Percentiles rank a stretch among this genome's conserved stretches.
Conservation (phyloP, 108 stramenopile species). For the Cyclotella kingstonii region DNA sequence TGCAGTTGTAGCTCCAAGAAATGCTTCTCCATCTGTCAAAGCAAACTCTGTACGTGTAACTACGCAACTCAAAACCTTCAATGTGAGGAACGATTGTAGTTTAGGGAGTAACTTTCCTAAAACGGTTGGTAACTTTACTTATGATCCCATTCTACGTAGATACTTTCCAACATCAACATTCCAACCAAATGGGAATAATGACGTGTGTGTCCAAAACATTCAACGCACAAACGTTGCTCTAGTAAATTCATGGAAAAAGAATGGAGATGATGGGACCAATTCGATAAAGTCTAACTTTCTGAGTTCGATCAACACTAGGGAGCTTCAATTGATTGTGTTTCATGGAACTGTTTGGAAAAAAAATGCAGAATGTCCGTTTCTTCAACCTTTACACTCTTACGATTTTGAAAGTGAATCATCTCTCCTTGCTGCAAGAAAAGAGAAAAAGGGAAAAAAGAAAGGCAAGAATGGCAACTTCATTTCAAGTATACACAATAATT, state of each 20-base stretch:
- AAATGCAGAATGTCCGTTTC: not conserved
- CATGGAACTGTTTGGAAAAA: conserved; percentile 2
- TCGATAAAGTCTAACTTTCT: too few relatives aligned
- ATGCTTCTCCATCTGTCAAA: not conserved
- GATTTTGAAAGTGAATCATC: not conserved
- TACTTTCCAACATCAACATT: conserved; percentile 35
- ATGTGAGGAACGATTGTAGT: not conserved
- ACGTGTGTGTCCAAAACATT: conserved; percentile 22
- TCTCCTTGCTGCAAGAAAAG: not conserved
- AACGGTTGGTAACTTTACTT: conserved; percentile 16
- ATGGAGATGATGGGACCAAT: too few relatives aligned
- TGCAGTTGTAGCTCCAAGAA: not conserved
- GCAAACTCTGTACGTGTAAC: too few relatives aligned
- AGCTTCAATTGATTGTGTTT: conserved; percentile 11
- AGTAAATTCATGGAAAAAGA: too few relatives aligned
- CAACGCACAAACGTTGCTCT: not conserved
- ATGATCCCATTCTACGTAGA: conserved; percentile 28
- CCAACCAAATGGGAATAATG: conserved; percentile 24
- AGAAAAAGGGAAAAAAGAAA: conserved; percentile 7
- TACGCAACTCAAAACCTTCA: not conserved
- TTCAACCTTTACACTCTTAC: not conserved
- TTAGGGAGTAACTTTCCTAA: not conserved
- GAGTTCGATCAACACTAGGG: conserved; percentile 2
- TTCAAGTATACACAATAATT: too few relatives aligned
- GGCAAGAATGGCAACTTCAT: too few relatives aligned